Percentiles rank a stretch among this genome's conserved stretches.
Evolutionary conservation across 2,329 filamentous ascomycete species (phyloP).

Genomic region (Botrytis sinoallii): DNA sequence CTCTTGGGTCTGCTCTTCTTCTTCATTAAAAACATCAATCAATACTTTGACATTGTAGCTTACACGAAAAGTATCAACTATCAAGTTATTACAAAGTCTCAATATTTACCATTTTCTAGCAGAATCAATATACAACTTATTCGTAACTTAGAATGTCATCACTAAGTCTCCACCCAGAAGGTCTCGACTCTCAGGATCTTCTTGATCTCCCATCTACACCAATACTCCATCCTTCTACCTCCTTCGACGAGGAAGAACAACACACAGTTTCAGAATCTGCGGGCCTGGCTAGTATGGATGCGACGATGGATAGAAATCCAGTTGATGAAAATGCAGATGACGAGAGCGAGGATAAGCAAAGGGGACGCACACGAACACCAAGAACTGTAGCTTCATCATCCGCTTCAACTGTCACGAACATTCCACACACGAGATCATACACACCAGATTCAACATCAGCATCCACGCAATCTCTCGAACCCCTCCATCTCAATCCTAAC

Average conservation of each 20-base stretch:
- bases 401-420: not conserved
- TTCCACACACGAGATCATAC: not conserved
- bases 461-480: not conserved
- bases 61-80: not conserved
- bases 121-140: not conserved
- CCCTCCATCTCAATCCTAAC: not conserved
- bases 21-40: not conserved
- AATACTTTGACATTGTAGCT: not conserved
- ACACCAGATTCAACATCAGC: not conserved
- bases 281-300: too few species aligned
- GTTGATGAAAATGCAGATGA: not conserved
- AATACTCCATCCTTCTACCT: not conserved
- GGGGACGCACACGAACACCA: not conserved
- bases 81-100: not conserved
- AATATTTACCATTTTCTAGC: too few species aligned
- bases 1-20: not conserved
- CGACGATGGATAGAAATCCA: not conserved
- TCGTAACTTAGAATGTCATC: not conserved
- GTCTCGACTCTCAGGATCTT: too few species aligned
- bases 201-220: fast-evolving
- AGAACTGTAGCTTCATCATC: not conserved
- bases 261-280: not conserved
- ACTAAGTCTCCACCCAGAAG: not conserved
- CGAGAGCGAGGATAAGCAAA: not conserved
- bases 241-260: not conserved